Percentiles rank a stretch among this genome's conserved stretches.
phyloP scores from a whole-genome alignment of 2,329 filamentous ascomycete species.

The Fusarium coicis region DNA sequence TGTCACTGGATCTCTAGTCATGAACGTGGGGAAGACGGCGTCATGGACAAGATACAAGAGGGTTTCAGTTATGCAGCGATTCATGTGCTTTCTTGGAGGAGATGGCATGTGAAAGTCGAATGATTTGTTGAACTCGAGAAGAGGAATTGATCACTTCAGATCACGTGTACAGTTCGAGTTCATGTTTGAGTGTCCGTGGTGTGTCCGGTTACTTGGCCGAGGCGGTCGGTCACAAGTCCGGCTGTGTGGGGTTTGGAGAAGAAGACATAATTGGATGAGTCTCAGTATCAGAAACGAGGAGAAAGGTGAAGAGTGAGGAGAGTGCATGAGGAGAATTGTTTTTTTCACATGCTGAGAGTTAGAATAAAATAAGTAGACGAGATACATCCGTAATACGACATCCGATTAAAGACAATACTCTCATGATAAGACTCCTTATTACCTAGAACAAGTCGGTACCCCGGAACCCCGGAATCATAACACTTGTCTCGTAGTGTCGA shows the following conservation, averaged over 20 bases:
- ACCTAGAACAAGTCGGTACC: neutral
- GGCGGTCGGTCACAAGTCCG: slow-evolving; percentile 37
- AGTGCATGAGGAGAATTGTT: slow-evolving; percentile 3
- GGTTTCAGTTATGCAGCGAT: slow-evolving; percentile 21
- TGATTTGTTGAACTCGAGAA: neutral
- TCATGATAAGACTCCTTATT: neutral
- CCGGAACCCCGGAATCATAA: slow-evolving; percentile 25
- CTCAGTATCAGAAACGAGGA: neutral
- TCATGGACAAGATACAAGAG: neutral
- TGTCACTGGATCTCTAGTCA: slow-evolving; percentile 27
- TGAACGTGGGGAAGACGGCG: slow-evolving; percentile 30
- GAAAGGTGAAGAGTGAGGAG: slow-evolving; percentile 7
- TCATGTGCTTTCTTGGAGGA: slow-evolving; percentile 15
- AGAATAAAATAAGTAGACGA: neutral
- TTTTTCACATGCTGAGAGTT: slow-evolving; percentile 31
- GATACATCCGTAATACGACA: neutral
- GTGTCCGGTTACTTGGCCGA: slow-evolving; percentile 33
- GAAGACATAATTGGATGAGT: slow-evolving; percentile 16
- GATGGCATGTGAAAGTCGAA: slow-evolving; percentile 29
- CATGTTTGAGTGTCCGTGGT: neutral
- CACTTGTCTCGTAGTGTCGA: neutral
- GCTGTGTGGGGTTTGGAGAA: slow-evolving; percentile 32
- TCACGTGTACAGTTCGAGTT: slow-evolving; percentile 18
- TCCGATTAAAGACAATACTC: slow-evolving; percentile 1
- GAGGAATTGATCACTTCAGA: neutral